Evolutionary conservation across 768 basidiomycete species (phyloP).

Genomic region (Hysterangium stoloniferum): DNA sequence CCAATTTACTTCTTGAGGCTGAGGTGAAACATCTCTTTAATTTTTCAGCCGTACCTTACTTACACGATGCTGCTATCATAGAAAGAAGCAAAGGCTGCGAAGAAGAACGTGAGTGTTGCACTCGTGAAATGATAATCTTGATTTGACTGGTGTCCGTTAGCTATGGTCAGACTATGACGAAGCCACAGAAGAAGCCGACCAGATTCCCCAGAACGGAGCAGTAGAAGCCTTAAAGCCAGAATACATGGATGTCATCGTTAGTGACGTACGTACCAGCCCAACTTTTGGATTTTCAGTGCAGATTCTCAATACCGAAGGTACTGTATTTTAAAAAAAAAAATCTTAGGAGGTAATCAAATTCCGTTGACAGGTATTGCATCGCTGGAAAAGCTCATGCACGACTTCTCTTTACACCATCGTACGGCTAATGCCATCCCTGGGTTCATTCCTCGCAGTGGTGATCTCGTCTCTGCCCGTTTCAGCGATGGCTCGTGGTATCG

Average conservation of each 20-base stretch:
- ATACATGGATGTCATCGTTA: constrained; percentile 89
- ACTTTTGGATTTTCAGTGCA: constrained; percentile 90
- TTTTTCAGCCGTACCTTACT: background rate
- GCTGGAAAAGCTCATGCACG: constrained; percentile 88
- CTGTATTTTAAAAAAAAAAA: background rate
- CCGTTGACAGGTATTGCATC: constrained; percentile 67
- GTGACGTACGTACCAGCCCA: constrained; percentile 67
- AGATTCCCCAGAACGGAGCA: constrained; percentile 23
- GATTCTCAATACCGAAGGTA: constrained; percentile 85
- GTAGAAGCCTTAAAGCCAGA: constrained; percentile 56
- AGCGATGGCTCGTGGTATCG: constrained; percentile 95
- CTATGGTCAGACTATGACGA: constrained; percentile 85
- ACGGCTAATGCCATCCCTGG: constrained; percentile 48
- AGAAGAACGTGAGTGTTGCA: constrained; percentile 57
- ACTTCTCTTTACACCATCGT: constrained; percentile 84
- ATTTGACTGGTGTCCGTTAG: constrained; percentile 30
- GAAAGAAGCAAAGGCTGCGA: constrained; percentile 75
- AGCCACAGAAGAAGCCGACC: constrained; percentile 50
- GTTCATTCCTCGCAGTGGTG: constrained; percentile 77
- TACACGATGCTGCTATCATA: constrained; percentile 21
- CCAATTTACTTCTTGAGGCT: constrained; percentile 71
- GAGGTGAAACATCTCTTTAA: constrained; percentile 44
- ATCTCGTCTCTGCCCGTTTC: constrained; percentile 92
- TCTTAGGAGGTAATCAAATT: background rate
- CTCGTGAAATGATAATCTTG: background rate